phyloP scores from a whole-genome alignment of 768 basidiomycete genomes.

The Kwoniella europaea region DNA sequence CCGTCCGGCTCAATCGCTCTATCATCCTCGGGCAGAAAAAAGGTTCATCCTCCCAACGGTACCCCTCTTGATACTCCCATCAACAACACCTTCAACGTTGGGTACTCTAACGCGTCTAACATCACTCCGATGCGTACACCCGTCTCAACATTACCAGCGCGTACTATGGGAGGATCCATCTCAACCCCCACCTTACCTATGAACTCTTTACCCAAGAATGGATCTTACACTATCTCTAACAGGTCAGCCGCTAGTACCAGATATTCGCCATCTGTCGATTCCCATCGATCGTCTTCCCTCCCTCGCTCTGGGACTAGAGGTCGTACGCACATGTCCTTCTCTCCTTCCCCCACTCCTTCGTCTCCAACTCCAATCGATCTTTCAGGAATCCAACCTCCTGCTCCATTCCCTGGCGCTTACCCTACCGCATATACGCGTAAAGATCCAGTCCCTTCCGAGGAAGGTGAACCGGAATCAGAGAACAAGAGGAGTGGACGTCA shows the following conservation, averaged over 20 bases:
- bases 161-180: slow-evolving; percentile 28
- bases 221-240: slow-evolving; percentile 5
- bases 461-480: slow-evolving; percentile 17
- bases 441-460: slow-evolving; percentile 34
- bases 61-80: slow-evolving; percentile 15
- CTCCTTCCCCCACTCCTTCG: slow-evolving; percentile 21
- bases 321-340: slow-evolving; percentile 16
- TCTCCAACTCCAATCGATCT: slow-evolving; percentile 24
- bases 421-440: slow-evolving; percentile 28
- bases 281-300: slow-evolving; percentile 17
- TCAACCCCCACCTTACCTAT: slow-evolving; percentile 20
- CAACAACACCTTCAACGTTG: slow-evolving; percentile 13
- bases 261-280: slow-evolving; percentile 22
- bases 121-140: slow-evolving; percentile 17
- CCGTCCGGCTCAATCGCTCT: slow-evolving; percentile 7
- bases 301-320: slow-evolving; percentile 8
- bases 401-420: slow-evolving; percentile 29
- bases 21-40: slow-evolving; percentile 7
- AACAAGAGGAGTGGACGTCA: slow-evolving; percentile 20
- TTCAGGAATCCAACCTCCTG: slow-evolving; percentile 35
- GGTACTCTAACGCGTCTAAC: slow-evolving; percentile 4
- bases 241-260: slow-evolving; percentile 6
- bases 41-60: slow-evolving; percentile 6
- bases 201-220: slow-evolving; percentile 6
- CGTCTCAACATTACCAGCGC: slow-evolving; percentile 8